Evolutionary conservation across 306 rosid genomes (phyloP).

Genomic region (Datisca glomerata): DNA sequence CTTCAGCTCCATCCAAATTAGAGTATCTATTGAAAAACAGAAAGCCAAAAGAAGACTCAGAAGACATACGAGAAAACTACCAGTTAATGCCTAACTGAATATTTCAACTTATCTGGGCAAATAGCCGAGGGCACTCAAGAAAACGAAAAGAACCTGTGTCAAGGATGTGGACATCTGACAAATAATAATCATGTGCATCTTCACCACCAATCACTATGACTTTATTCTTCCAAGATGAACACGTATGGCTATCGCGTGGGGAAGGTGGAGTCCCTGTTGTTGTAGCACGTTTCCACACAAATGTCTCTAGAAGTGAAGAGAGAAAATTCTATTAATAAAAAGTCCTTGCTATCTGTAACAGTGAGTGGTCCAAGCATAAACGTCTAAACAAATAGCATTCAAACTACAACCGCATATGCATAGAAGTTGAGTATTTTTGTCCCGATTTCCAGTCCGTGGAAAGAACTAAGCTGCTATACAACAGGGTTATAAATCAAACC

Average conservation of each 20-base stretch:
- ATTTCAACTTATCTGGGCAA: no score
- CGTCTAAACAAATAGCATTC: no score
- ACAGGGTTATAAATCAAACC: no score
- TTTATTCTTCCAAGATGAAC: constrained; percentile 88
- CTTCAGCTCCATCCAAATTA: constrained; percentile 79
- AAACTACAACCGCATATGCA: no score
- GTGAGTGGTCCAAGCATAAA: no score
- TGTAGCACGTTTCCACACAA: constrained; percentile 73
- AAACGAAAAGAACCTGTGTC: constrained; percentile 53
- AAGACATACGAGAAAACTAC: constrained; percentile 6
- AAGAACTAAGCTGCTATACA: no score
- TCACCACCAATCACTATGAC: constrained; percentile 84
- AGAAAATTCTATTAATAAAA: no score
- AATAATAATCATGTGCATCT: constrained; percentile 76
- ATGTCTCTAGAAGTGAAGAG: constrained; percentile 53
- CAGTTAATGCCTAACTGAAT: not conserved
- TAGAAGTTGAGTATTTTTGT: no score
- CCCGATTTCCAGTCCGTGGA: no score
- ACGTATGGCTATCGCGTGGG: constrained; percentile 94
- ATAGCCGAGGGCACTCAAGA: not conserved
- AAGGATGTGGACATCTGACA: constrained; percentile 92
- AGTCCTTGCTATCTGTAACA: no score
- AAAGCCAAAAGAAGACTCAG: constrained; percentile 18
- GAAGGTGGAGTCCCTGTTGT: constrained; percentile 85
- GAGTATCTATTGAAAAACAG: constrained; percentile 50